These are phyloP conservation scores for Paxillus ammoniavirescens DNA, from an alignment of 768 basidiomycete genomes.

Conservation along the genomic window DNA sequence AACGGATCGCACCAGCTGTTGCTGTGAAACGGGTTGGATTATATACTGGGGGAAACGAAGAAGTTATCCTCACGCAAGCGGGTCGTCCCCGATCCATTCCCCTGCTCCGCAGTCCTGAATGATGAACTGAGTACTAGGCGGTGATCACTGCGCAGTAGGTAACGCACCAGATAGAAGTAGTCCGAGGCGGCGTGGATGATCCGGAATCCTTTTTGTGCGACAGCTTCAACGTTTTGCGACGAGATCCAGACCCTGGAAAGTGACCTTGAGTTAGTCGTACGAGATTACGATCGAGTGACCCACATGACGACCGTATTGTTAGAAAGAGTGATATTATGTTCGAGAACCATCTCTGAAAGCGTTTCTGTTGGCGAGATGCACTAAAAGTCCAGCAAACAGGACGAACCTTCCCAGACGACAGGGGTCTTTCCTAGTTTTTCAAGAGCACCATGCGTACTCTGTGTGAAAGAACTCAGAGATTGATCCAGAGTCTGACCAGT, in stretches of 20 bases:
- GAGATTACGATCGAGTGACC: conserved; percentile 15
- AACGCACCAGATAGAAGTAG: conserved; percentile 63
- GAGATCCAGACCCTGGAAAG: conserved; percentile 66
- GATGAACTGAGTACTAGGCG: neutral
- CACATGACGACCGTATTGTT: conserved; percentile 60
- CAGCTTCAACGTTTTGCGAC: conserved; percentile 54
- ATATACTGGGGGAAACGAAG: neutral
- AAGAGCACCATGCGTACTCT: conserved; percentile 33
- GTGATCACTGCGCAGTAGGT: neutral
- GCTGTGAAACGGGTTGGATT: conserved; percentile 23
- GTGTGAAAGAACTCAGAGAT: conserved; percentile 38
- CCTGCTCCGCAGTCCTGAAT: conserved; percentile 66
- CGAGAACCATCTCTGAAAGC: conserved; percentile 60
- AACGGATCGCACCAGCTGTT: conserved; percentile 78
- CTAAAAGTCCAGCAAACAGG: neutral
- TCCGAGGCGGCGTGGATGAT: conserved; percentile 71
- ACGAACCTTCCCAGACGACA: conserved; percentile 44
- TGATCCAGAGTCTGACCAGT: conserved; percentile 38
- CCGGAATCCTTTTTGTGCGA: conserved; percentile 57
- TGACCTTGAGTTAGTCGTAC: conserved; percentile 1
- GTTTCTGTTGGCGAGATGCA: neutral
- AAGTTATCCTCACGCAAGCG: conserved; percentile 34
- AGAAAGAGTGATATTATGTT: conserved; percentile 44
- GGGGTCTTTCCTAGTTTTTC: conserved; percentile 42
- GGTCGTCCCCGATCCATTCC: conserved; percentile 59